Percentiles rank a stretch among this genome's conserved stretches.
phyloP scores from a whole-genome alignment of 2,329 filamentous ascomycete genomes.

The Fusarium acutatum region DNA sequence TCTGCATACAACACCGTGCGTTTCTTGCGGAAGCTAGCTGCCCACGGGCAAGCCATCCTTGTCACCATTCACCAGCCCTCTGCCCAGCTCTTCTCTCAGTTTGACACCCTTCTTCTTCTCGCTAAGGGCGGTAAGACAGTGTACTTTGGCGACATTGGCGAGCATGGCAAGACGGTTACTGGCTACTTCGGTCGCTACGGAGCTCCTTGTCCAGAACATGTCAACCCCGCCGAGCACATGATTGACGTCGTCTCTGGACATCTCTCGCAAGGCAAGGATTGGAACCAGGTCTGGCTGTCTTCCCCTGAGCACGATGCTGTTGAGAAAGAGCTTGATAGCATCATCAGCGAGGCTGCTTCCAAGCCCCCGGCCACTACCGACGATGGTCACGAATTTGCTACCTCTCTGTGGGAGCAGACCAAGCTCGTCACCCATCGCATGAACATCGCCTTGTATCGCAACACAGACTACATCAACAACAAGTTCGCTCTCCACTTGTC shows the following conservation, averaged over 20 bases:
- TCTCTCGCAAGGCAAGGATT: slow-evolving; percentile 61
- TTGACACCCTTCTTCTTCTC: slow-evolving; percentile 71
- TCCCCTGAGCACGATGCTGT: slow-evolving; percentile 67
- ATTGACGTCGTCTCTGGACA: slow-evolving; percentile 65
- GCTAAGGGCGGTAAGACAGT: slow-evolving; percentile 71
- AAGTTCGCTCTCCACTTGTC: slow-evolving; percentile 66
- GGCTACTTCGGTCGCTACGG: slow-evolving; percentile 74
- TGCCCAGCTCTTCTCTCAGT: slow-evolving; percentile 71
- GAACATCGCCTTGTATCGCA: slow-evolving; percentile 70
- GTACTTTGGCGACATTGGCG: slow-evolving; percentile 73
- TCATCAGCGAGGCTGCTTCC: slow-evolving; percentile 64
- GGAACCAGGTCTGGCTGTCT: slow-evolving; percentile 75
- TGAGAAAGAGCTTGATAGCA: slow-evolving; percentile 68
- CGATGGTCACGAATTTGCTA: slow-evolving; percentile 76
- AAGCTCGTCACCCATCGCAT: slow-evolving; percentile 70
- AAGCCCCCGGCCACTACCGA: slow-evolving; percentile 52
- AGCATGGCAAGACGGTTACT: slow-evolving; percentile 61
- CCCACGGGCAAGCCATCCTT: slow-evolving; percentile 72
- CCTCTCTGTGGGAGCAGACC: slow-evolving; percentile 69
- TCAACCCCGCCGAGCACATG: slow-evolving; percentile 82
- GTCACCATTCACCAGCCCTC: slow-evolving; percentile 78
- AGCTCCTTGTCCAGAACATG: slow-evolving; percentile 66
- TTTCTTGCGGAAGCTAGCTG: slow-evolving; percentile 72
- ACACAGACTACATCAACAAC: slow-evolving; percentile 72
- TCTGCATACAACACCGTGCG: slow-evolving; percentile 72